Evolutionary conservation across 768 basidiomycete genomes (phyloP).

Genomic region (Hirschioporus abietinus): DNA sequence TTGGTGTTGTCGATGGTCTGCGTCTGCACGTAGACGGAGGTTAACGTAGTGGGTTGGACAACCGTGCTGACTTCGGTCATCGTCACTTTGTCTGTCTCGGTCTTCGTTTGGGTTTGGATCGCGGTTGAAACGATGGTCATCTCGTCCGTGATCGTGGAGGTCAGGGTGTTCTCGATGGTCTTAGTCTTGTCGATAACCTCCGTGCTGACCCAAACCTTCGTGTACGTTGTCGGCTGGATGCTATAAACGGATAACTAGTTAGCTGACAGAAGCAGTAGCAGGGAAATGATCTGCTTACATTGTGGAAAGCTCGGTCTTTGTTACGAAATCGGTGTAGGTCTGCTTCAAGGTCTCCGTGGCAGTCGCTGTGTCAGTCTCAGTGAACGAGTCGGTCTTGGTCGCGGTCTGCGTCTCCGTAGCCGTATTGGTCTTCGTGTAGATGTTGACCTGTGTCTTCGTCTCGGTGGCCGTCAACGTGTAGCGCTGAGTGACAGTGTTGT

Average conservation of each 20-base stretch:
- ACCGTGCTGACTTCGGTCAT: constrained; percentile 48
- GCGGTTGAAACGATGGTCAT: constrained; percentile 31
- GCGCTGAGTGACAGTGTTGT: constrained; percentile 49
- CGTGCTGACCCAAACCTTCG: constrained; percentile 47
- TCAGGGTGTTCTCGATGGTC: constrained; percentile 44
- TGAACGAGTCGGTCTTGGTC: constrained; percentile 31
- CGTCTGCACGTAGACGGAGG: constrained; percentile 50
- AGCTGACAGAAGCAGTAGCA: background rate
- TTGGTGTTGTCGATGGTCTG: constrained; percentile 53
- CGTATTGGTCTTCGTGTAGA: constrained; percentile 40
- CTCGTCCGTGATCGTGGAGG: constrained; percentile 31
- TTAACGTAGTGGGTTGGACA: constrained; percentile 54
- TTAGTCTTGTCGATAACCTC: constrained; percentile 59
- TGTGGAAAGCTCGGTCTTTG: constrained; percentile 47
- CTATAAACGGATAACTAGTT: background rate
- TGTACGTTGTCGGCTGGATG: constrained; percentile 53
- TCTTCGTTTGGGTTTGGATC: constrained; percentile 48
- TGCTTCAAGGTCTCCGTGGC: constrained; percentile 43
- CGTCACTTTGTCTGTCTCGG: constrained; percentile 44
- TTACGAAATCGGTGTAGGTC: constrained; percentile 54
- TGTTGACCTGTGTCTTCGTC: constrained; percentile 49
- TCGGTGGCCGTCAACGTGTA: constrained; percentile 60
- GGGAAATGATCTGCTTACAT: constrained; percentile 15
- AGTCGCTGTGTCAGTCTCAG: constrained; percentile 36
- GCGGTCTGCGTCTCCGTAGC: constrained; percentile 28